Conservation (phyloP, 1,284 basidiomycete species). For the Ceratobasidium sp. region DNA sequence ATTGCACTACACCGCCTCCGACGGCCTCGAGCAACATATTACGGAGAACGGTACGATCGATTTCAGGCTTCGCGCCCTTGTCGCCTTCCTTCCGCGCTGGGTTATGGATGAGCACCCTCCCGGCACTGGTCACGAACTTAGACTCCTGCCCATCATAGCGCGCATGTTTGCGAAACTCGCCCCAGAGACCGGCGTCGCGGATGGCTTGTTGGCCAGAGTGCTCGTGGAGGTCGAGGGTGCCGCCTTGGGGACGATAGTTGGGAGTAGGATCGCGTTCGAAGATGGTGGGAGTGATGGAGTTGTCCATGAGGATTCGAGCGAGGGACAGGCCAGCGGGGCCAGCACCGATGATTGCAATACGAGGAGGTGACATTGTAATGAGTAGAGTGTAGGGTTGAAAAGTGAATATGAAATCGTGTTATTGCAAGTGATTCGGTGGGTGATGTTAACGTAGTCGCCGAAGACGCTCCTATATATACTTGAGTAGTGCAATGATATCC, state of each 20-base stretch:
- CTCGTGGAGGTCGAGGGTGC: constrained; percentile 60
- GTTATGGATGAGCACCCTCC: constrained; percentile 44
- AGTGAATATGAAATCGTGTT: too few relatives aligned
- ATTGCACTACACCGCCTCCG: constrained; percentile 51
- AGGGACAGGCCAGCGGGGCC: constrained; percentile 60
- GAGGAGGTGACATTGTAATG: too few relatives aligned
- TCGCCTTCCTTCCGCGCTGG: neutral
- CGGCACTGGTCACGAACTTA: constrained; percentile 53
- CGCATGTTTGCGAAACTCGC: constrained; percentile 53
- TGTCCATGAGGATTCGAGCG: constrained; percentile 57
- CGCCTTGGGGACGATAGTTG: constrained; percentile 57
- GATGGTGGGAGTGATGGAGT: constrained; percentile 54
- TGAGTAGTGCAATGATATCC: too few relatives aligned
- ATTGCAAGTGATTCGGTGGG: too few relatives aligned
- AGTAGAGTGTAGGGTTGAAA: too few relatives aligned
- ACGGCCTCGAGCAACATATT: constrained; percentile 53
- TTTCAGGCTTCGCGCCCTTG: constrained; percentile 53
- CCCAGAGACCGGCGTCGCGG: constrained; percentile 54
- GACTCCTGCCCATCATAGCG: constrained; percentile 53
- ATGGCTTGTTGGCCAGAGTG: constrained; percentile 57
- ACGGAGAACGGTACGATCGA: constrained; percentile 54
- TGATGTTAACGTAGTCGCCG: too few relatives aligned
- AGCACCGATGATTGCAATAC: constrained; percentile 57
- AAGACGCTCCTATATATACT: too few relatives aligned
- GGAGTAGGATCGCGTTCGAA: constrained; percentile 58